A percentile compares a stretch with the other conserved stretches of the same genome.
Evolutionary conservation across 192 early-diverging fungal species (phyloP).

Genomic region (Dissophora ornata): DNA sequence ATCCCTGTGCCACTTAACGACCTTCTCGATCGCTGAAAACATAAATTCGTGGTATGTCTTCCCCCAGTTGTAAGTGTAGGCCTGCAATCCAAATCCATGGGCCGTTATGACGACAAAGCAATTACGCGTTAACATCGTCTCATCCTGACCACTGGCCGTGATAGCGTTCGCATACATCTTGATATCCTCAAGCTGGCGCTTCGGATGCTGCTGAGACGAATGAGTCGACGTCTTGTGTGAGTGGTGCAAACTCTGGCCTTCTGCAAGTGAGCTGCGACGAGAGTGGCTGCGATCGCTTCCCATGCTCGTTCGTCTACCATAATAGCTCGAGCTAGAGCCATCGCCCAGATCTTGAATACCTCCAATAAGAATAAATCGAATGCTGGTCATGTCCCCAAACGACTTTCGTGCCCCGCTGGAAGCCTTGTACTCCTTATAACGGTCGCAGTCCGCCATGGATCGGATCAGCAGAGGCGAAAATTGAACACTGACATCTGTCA

Average conservation of each 20-base stretch:
- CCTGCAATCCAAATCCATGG: slow-evolving; percentile 53
- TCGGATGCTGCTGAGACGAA: slow-evolving; percentile 40
- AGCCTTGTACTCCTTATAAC: slow-evolving; percentile 55
- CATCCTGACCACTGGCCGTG: slow-evolving; percentile 25
- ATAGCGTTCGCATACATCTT: slow-evolving; percentile 54
- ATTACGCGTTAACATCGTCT: slow-evolving; percentile 37
- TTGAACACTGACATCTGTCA: slow-evolving; percentile 54
- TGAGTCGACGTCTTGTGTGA: slow-evolving; percentile 61
- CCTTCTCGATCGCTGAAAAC: slow-evolving; percentile 53
- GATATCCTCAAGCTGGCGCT: slow-evolving; percentile 53
- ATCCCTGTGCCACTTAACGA: slow-evolving; percentile 60
- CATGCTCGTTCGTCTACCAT: slow-evolving; percentile 56
- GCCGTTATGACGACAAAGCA: slow-evolving; percentile 63
- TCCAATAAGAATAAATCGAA: slow-evolving; percentile 60
- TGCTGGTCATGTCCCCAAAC: slow-evolving; percentile 50
- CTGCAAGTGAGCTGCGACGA: slow-evolving; percentile 46
- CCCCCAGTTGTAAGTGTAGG: slow-evolving; percentile 66
- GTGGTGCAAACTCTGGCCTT: slow-evolving; percentile 44
- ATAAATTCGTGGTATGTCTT: slow-evolving; percentile 60
- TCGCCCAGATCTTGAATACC: slow-evolving; percentile 61
- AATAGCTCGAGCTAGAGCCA: slow-evolving; percentile 35
- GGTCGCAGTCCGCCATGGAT: slow-evolving; percentile 31
- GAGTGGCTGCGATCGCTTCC: slow-evolving; percentile 57
- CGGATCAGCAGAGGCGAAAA: slow-evolving; percentile 60
- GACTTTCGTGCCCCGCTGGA: slow-evolving; percentile 37